Base-by-base conservation (phyloP, 2,329 filamentous ascomycete genomes). In the Cladosporium sp. region DNA sequence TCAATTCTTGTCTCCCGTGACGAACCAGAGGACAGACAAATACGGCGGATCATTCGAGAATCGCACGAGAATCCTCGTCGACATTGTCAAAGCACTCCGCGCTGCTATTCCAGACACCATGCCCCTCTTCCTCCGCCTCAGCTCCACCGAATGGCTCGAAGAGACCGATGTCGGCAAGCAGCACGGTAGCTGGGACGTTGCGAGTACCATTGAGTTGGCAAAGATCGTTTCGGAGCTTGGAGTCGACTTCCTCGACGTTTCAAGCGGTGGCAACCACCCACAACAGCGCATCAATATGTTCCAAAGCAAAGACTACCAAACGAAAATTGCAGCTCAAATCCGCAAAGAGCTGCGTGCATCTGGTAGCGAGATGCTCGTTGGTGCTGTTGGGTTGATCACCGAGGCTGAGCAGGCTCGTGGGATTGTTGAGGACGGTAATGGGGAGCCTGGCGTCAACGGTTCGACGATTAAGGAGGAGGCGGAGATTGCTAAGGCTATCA, bases 211-310 rank as follows among this genome's bases (percentile, higher is more conserved):
- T 20, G 70, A 72, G 38, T 75, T 93, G 1, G 82, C 86, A 0
- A 65, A 75, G 65, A 73, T 85, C n/a, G 77, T 95, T 0, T 84
- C 86, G 0, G 79, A 77, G 0, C 73, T 78, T 9, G 91, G 90
- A 25, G 78, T 95, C 38, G 91, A 96, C 66, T 73, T 95, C n/a
- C 75, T 95, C 15, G 91, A 96, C 66, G 81, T 94, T 49, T 88
- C 83, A 59, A 84, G 83, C 1, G 88, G 83, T 29, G 91, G 87
- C 32, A 86, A 87, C 62, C 78, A 82, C 63, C 68, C 73, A 30
- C 71, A 80, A 62, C 65, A 68, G 48, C 71, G 63, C 7, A 71
- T 78, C 58, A 62, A 72, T 38, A 60, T 65, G 36, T 68, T 69
- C 55, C 51, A 57, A 11, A 50, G 59, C 3, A 68, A 66, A n/a